Conservation (phyloP, 768 basidiomycete species). For the Suillus weaverae region DNA sequence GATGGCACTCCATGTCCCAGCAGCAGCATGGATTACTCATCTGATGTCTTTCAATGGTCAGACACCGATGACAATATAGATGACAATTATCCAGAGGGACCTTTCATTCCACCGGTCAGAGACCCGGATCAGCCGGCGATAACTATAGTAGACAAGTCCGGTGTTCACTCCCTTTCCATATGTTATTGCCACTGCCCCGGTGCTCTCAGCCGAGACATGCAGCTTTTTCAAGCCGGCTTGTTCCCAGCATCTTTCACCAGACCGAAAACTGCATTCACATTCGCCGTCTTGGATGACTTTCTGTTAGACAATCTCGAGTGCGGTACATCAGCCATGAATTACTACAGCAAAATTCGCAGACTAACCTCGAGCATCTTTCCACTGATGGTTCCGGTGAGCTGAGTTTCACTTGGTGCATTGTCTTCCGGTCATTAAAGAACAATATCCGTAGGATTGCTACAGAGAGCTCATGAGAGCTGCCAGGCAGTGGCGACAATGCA, state of each 20-base stretch:
- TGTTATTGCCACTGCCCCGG: neutral
- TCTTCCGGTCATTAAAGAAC: neutral
- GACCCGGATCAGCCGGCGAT: neutral
- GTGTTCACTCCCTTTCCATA: neutral
- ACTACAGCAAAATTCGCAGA: neutral
- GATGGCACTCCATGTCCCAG: neutral
- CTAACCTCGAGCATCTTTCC: neutral
- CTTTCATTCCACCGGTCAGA: neutral
- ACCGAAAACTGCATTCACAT: neutral
- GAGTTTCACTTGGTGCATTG: neutral
- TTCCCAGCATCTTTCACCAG: neutral
- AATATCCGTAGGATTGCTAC: constrained; percentile 15
- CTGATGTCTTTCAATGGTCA: neutral
- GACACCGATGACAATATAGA: neutral
- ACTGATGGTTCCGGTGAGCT: neutral
- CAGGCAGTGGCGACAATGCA: constrained; percentile 17
- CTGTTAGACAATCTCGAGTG: neutral
- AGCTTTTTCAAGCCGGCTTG: neutral
- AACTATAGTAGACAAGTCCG: neutral
- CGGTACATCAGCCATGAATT: neutral
- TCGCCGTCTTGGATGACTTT: neutral
- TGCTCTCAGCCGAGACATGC: neutral
- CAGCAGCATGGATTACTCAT: neutral
- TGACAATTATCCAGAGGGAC: neutral
- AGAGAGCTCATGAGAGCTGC: constrained; percentile 16